Evolutionary conservation across 192 early-diverging fungal genomes (phyloP), one percentile per base, ranked within the genome.

Genomic region (Backusella luteola): DNA sequence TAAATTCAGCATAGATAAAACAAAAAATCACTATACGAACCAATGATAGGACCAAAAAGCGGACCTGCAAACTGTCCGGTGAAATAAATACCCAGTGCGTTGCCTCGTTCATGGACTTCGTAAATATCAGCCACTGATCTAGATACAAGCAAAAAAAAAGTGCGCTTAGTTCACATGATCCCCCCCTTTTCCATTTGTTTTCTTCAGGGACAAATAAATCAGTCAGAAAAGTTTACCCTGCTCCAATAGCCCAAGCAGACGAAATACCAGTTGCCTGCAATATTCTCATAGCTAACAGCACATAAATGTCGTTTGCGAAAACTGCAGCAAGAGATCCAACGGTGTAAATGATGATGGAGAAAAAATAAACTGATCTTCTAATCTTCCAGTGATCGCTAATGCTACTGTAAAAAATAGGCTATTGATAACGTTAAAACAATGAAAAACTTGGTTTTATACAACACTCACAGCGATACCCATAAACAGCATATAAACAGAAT

Each of bases 401-500:
- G 5, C 81, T 84, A n/a, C 83, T 84, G 53, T 74, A 81, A 53
- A 86, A 73, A 6, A 86, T 72, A 9, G 85, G 83, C 76, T 71
- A 66, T 26, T 15, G 11, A n/a, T 19, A 49, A 19, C 46, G 19
- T 32, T 21, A 49, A 41, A 66, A 39, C 15, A 41, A 66, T 14
- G 19, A 46, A 71, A 19, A 38, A 2, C 7, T 7, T 38, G 34
- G 19, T 44, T 42, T 41, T 42, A 26, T 73, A 12, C 9, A 17
- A 34, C 42, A 42, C 66, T 73, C 38, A 67, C 71, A 73, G 84
- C 82, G 42, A 87, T 83, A 34, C 86, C 86, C 81, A 87, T 87
- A 72, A 87, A 87, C 14, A 87, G 75, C 69, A 87, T 85, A 35
- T 82, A 87, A 35, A 87, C 72, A 36, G 84, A 83, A 59, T 76